Conservation (phyloP, 1,139 yeast genomes). For the Pichiaceae sp. region DNA sequence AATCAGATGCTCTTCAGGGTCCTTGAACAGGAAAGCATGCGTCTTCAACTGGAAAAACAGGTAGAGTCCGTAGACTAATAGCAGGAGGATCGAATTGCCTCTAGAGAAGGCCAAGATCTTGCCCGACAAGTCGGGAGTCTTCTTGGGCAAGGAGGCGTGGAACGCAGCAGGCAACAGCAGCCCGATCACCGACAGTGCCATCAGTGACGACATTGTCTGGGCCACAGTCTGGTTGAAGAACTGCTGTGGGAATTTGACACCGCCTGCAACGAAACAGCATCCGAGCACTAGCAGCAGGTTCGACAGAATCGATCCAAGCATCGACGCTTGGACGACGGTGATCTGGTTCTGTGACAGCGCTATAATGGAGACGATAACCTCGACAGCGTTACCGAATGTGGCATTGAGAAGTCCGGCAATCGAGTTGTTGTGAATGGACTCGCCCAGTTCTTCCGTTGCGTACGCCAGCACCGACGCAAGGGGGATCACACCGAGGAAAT, state of each 20-base stretch:
- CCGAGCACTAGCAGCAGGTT: constrained; percentile 85
- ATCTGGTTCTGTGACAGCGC: constrained; percentile 83
- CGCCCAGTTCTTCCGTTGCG: constrained; percentile 90
- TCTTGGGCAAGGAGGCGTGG: constrained; percentile 67
- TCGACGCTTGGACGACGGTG: constrained; percentile 91
- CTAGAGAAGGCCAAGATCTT: constrained; percentile 72
- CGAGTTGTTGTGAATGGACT: constrained; percentile 70
- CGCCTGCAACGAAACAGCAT: constrained; percentile 93
- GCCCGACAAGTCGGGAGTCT: constrained; percentile 30
- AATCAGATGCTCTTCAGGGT: constrained; percentile 9
- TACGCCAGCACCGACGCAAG: constrained; percentile 82
- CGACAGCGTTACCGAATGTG: constrained; percentile 92
- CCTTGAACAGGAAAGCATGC: constrained; percentile 59
- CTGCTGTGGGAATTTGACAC: constrained; percentile 78
- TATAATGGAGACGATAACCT: constrained; percentile 85
- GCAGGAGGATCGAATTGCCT: constrained; percentile 74
- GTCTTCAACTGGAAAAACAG: constrained; percentile 83
- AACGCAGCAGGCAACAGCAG: constrained; percentile 93
- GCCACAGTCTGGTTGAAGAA: constrained; percentile 93
- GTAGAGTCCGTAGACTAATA: constrained; percentile 71
- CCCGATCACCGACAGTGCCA: constrained; percentile 87
- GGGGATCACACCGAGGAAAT: constrained; percentile 87
- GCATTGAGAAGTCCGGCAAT: constrained; percentile 91
- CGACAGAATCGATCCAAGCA: constrained; percentile 89
- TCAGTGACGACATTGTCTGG: constrained; percentile 89